Conservation (phyloP, 2,329 filamentous ascomycete species). For the Zasmidium citrigriseum region DNA sequence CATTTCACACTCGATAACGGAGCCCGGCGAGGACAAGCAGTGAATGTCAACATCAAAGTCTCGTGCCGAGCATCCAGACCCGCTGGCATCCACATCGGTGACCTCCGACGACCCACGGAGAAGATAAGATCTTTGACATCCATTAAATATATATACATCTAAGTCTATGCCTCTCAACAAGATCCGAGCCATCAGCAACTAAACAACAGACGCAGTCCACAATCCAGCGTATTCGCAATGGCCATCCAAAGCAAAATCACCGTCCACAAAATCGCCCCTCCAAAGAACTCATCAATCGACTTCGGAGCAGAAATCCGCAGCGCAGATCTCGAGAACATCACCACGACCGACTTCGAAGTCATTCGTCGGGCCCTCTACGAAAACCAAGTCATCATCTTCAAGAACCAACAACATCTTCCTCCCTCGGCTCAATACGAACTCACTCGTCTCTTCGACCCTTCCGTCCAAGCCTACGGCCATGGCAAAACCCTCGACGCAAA, state of each 20-base stretch:
- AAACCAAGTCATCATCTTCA: slow-evolving; percentile 71
- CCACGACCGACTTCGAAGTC: slow-evolving; percentile 63
- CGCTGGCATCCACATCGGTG: not conserved
- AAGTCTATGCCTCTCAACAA: not conserved
- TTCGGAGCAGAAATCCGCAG: slow-evolving; percentile 31
- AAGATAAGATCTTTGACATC: not conserved
- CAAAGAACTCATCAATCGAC: slow-evolving; percentile 23
- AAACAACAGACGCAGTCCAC: no score
- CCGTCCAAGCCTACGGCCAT: slow-evolving; percentile 68
- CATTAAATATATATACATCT: not conserved
- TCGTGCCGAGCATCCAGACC: not conserved
- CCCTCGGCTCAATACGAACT: slow-evolving; percentile 73
- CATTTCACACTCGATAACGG: not conserved
- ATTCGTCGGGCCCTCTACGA: slow-evolving; percentile 68
- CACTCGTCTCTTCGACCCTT: slow-evolving; percentile 72
- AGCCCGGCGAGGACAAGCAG: not conserved
- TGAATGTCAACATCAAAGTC: not conserved
- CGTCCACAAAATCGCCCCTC: slow-evolving; percentile 25
- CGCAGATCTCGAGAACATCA: slow-evolving; percentile 32
- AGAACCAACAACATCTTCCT: slow-evolving; percentile 63
- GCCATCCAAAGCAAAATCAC: slow-evolving; percentile 30
- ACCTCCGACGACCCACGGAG: not conserved
- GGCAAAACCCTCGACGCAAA: slow-evolving; percentile 72
- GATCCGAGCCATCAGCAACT: no score
- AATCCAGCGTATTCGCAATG: slow-evolving; percentile 11